These are phyloP conservation scores for Penstemon eatonii DNA, from an alignment of 257 asterid species.

Conservation along the genomic window DNA sequence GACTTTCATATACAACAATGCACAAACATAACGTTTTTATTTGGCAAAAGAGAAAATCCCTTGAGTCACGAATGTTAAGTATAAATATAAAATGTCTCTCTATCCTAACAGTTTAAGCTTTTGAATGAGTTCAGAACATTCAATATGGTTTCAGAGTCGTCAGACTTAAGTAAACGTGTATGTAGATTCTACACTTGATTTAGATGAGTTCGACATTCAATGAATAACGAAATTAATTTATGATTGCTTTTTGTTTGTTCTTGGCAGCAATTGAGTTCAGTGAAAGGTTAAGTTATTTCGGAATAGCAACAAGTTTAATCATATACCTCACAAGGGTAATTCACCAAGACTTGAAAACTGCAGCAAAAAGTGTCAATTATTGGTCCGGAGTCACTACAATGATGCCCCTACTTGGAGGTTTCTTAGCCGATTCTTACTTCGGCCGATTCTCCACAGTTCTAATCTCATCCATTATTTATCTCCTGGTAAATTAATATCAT, in stretches of 20 bases:
- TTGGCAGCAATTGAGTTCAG: conserved; percentile 73
- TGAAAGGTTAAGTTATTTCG: conserved; percentile 87
- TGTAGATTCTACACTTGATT: too few species aligned
- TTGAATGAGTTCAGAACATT: too few species aligned
- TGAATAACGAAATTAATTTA: too few species aligned
- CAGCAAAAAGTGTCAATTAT: conserved; percentile 69
- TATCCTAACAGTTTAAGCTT: too few species aligned
- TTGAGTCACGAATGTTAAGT: too few species aligned
- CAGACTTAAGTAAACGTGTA: too few species aligned
- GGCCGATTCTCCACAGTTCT: conserved; percentile 82
- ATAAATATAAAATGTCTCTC: too few species aligned
- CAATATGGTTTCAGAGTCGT: too few species aligned
- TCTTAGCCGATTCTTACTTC: conserved; percentile 78
- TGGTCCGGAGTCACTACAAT: conserved; percentile 86
- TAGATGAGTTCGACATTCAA: too few species aligned
- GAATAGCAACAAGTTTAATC: conserved; percentile 72
- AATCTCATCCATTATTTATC: conserved; percentile 57
- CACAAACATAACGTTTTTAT: too few species aligned
- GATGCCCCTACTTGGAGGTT: conserved; percentile 91
- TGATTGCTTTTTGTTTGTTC: not conserved
- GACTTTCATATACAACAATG: too few species aligned
- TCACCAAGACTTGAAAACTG: conserved; percentile 72
- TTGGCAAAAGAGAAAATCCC: too few species aligned
- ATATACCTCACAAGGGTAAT: conserved; percentile 79
- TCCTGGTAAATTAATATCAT: conserved; percentile 45